A percentile compares a stretch with the other conserved stretches of the same genome.
These are phyloP conservation scores for Populus hybrid DNA, from an alignment of 441 rosid genomes.

Conservation along the genomic window DNA sequence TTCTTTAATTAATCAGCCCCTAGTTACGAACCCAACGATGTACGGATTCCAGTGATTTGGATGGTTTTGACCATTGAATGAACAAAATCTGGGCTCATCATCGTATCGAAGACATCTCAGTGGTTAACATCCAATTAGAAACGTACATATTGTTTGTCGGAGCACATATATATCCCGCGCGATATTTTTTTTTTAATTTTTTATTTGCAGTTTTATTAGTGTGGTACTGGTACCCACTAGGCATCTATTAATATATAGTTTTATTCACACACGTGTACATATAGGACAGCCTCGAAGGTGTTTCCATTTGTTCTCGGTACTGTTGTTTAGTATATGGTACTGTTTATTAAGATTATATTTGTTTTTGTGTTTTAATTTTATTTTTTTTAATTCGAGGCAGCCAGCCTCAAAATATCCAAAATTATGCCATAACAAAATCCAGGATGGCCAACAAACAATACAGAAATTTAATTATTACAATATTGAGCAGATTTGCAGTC, in stretches of 20 bases:
- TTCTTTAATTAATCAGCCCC: conserved; percentile 32
- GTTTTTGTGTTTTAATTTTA: too few relatives aligned
- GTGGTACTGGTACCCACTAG: background rate
- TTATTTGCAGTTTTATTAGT: background rate
- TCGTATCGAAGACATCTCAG: background rate
- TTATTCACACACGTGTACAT: background rate
- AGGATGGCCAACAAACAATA: too few relatives aligned
- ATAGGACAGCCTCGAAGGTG: background rate
- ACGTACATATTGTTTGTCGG: conserved; percentile 20
- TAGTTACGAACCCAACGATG: conserved; percentile 27
- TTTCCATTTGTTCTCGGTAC: too few relatives aligned
- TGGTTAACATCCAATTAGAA: conserved; percentile 4
- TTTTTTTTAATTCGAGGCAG: too few relatives aligned
- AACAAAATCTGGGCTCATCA: background rate
- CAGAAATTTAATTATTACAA: background rate
- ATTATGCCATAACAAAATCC: background rate
- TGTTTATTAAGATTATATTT: too few relatives aligned
- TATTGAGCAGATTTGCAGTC: background rate
- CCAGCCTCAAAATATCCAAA: too few relatives aligned
- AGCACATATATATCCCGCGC: background rate
- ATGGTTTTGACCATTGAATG: background rate
- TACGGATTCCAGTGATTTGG: conserved; percentile 32
- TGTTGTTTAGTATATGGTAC: too few relatives aligned
- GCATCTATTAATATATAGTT: background rate
- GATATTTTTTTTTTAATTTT: too few relatives aligned